phyloP scores from a whole-genome alignment of 345 rosid genomes.

The Geranium brycei region DNA sequence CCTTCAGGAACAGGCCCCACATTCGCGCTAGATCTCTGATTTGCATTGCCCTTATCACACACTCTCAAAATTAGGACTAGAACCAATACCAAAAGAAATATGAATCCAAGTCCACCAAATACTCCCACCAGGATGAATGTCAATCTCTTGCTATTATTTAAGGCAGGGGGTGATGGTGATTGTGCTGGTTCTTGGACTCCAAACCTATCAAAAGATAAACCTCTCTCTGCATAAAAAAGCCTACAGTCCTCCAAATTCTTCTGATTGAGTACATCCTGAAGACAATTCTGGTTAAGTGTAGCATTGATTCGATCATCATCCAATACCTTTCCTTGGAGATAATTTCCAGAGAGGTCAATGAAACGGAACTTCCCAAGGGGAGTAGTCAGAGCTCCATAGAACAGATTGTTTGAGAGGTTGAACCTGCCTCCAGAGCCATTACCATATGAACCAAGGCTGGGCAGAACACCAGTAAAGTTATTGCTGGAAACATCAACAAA shows the following conservation, averaged over 20 bases:
- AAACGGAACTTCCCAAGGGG: slow-evolving; percentile 26
- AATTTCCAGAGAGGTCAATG: slow-evolving; percentile 63
- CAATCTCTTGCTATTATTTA: slow-evolving; percentile 24
- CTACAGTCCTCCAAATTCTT: slow-evolving; percentile 37
- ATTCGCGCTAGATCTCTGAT: slow-evolving; percentile 32
- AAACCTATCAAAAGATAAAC: slow-evolving; percentile 33
- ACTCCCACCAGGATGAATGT: slow-evolving; percentile 36
- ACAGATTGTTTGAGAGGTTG: slow-evolving; percentile 57
- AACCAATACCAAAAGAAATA: slow-evolving; percentile 24
- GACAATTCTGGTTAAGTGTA: slow-evolving; percentile 36
- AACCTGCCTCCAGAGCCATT: slow-evolving; percentile 24
- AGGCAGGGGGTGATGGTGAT: slow-evolving; percentile 10
- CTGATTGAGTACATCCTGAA: slow-evolving; percentile 32
- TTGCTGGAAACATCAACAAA: slow-evolving; percentile 51
- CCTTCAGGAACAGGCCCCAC: slow-evolving; percentile 53
- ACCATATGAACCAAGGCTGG: slow-evolving; percentile 17
- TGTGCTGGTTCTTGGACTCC: slow-evolving; percentile 22
- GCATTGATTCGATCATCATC: slow-evolving; percentile 23
- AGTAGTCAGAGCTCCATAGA: slow-evolving; percentile 48
- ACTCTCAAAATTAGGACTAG: slow-evolving; percentile 25
- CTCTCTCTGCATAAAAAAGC: slow-evolving; percentile 34
- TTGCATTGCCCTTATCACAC: slow-evolving; percentile 16
- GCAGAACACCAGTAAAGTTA: slow-evolving; percentile 39
- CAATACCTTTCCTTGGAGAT: slow-evolving; percentile 54
- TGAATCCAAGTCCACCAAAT: slow-evolving; percentile 37